Evolutionary conservation across 106 monocot species (phyloP), one percentile per base, ranked within the genome.

Genomic region (Dendrobium catenatum): DNA sequence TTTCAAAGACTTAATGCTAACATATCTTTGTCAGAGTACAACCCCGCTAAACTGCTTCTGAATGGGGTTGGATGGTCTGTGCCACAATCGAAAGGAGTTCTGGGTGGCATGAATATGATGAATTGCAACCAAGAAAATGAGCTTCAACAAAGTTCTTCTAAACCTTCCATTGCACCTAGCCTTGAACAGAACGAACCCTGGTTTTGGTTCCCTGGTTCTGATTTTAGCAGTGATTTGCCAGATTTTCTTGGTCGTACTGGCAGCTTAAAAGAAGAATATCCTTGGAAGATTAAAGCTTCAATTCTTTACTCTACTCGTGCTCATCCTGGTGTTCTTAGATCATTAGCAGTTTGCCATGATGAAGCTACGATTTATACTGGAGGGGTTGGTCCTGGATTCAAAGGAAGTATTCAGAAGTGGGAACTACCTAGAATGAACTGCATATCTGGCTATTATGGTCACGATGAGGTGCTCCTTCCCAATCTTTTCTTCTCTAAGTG

Each of bases 391-490:
- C 89, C 99, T 85, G 95, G 91, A 49, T 99, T 99, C 72, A 93
- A 95, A 81, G 99, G 99, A 79, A 91, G 86, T 83, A 85, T 99
- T 83, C 94, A 95, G 81, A 99, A 89, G 79, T 99, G 99, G 99
- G 99, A 99, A 82, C 82, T 99, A 41, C 83, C 93, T 48, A 84
- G 87, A 80, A 87, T 93, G 88, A 93, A 86, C 48, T 95, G 93
- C 80, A 79, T 86, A 66, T 99, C 89, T 80, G 95, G 95, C 58
- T 99, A 99, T 89, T 93, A 99, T 86, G 99, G 99, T 26, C 95
- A 99, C 86, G 99, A 99, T 84, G 99, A 99, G 95, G 99, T 95
- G 68, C 49, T 77, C 33, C 88, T 72, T 22, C 82, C 15, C 42
- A 15, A 8, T 75, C 2, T 58, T 33, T 47, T 55, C 33, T 72